Evolutionary conservation across 345 rosid species (phyloP).

Genomic region (Arabis hirsuta): DNA sequence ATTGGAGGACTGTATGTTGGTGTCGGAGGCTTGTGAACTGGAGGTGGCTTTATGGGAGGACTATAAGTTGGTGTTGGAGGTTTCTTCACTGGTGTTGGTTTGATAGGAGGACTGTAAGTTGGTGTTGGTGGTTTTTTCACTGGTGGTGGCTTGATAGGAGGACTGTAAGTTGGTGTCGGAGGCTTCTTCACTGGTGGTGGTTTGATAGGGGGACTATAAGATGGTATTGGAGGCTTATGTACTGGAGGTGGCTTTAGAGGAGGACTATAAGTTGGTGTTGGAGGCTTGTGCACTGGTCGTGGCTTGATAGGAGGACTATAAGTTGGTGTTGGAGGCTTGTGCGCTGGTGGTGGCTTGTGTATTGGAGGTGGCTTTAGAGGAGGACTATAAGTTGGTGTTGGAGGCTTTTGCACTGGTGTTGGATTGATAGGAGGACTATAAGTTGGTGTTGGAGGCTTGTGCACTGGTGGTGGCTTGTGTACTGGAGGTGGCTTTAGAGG

Average conservation of each 20-base stretch:
- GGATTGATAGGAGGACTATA: neutral
- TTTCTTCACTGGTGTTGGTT: neutral
- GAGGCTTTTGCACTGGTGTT: neutral
- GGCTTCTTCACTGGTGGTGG: slow-evolving; percentile 8
- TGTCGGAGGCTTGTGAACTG: neutral
- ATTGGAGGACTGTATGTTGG: slow-evolving; percentile 25
- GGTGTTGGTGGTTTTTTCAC: slow-evolving; percentile 13
- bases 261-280: neutral
- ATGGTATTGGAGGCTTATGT: neutral
- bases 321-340: neutral
- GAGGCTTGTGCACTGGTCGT: slow-evolving; percentile 7
- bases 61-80: slow-evolving; percentile 28
- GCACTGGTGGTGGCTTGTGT: neutral
- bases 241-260: neutral
- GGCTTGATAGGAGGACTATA: neutral
- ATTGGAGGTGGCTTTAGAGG: neutral
- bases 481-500: neutral
- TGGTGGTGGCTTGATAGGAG: neutral
- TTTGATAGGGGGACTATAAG: neutral
- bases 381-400: slow-evolving; percentile 1
- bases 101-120: neutral
- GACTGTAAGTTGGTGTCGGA: slow-evolving; percentile 13
- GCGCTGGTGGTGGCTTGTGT: neutral
- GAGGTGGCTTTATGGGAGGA: slow-evolving; percentile 3
- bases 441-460: neutral